Evolutionary conservation across 2,329 filamentous ascomycete species (phyloP).

Genomic region (Aspergillus japonicus): DNA sequence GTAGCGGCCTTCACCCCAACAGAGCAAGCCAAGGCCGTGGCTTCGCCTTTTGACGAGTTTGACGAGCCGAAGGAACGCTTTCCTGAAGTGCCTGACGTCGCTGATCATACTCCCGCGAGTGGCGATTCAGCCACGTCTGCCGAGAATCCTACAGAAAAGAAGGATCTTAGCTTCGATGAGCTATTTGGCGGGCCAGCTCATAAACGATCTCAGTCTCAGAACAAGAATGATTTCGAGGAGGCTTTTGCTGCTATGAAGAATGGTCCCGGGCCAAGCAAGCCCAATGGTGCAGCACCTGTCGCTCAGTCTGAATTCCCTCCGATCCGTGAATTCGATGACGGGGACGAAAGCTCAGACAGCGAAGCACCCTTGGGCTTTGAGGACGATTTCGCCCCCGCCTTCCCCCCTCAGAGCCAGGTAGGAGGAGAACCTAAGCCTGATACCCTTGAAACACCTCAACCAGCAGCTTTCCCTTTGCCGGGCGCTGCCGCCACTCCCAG

Average conservation of each 20-base stretch:
- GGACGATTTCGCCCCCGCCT: slow-evolving; percentile 79
- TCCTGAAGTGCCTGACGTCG: slow-evolving; percentile 20
- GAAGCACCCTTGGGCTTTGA: slow-evolving; percentile 72
- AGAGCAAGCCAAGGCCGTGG: slow-evolving; percentile 17
- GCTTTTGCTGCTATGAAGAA: slow-evolving; percentile 50
- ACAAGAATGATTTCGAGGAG: slow-evolving; percentile 49
- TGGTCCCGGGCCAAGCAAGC: slow-evolving; percentile 46
- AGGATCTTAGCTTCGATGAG: slow-evolving; percentile 47
- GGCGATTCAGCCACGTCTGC: slow-evolving; percentile 48
- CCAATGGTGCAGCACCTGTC: slow-evolving; percentile 29
- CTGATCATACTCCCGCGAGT: slow-evolving; percentile 28
- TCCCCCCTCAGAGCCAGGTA: slow-evolving; percentile 35
- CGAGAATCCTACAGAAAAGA: slow-evolving; percentile 25
- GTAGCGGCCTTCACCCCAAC: slow-evolving; percentile 29
- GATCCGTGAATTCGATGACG: slow-evolving; percentile 78
- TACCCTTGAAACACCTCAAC: slow-evolving; percentile 39
- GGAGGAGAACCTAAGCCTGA: slow-evolving; percentile 29
- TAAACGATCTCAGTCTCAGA: slow-evolving; percentile 46
- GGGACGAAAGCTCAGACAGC: slow-evolving; percentile 72
- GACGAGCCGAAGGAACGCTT: slow-evolving; percentile 23
- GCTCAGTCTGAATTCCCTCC: slow-evolving; percentile 76
- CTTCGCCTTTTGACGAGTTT: slow-evolving; percentile 37
- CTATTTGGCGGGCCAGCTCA: slow-evolving; percentile 46
- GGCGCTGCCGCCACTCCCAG: slow-evolving; percentile 38
- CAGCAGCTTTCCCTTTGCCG: slow-evolving; percentile 40